A percentile compares a stretch with the other conserved stretches of the same genome.
phyloP scores from a whole-genome alignment of 192 early-diverging fungal genomes.

The Lobosporangium transversale region DNA sequence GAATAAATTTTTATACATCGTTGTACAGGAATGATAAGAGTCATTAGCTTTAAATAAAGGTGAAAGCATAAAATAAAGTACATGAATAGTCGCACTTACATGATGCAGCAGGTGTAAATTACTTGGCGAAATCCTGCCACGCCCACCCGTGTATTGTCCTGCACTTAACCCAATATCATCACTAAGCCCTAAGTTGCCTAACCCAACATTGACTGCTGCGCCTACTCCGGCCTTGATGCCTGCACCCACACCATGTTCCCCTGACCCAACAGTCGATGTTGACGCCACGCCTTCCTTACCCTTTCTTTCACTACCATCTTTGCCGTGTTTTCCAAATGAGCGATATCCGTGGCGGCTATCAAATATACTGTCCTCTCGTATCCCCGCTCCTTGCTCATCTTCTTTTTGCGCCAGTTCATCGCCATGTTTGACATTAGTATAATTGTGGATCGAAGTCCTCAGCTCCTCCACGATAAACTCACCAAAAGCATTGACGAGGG shows the following conservation, averaged over 20 bases:
- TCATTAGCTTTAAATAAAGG: neutral
- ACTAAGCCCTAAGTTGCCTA: neutral
- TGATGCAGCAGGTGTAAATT: conserved; percentile 45
- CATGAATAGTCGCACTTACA: conserved; percentile 32
- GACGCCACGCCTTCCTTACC: neutral
- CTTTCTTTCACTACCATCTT: neutral
- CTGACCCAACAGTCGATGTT: neutral
- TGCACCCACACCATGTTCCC: neutral
- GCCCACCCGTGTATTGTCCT: neutral
- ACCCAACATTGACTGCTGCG: conserved; percentile 2
- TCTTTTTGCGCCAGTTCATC: conserved; percentile 4
- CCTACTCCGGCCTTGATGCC: neutral
- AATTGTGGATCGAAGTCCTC: conserved; percentile 33
- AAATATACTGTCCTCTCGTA: neutral
- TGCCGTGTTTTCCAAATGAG: neutral
- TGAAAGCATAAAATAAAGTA: neutral
- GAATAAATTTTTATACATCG: neutral
- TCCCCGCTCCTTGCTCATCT: neutral
- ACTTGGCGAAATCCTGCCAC: conserved; percentile 37
- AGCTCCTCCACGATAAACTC: conserved; percentile 60
- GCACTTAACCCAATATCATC: conserved; percentile 6
- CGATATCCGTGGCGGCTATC: neutral
- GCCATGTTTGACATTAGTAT: conserved; percentile 10
- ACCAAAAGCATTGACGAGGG: conserved; percentile 52
- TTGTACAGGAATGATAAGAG: neutral